Base-by-base conservation (phyloP, 768 basidiomycete species). In the Nidularia sp. region DNA sequence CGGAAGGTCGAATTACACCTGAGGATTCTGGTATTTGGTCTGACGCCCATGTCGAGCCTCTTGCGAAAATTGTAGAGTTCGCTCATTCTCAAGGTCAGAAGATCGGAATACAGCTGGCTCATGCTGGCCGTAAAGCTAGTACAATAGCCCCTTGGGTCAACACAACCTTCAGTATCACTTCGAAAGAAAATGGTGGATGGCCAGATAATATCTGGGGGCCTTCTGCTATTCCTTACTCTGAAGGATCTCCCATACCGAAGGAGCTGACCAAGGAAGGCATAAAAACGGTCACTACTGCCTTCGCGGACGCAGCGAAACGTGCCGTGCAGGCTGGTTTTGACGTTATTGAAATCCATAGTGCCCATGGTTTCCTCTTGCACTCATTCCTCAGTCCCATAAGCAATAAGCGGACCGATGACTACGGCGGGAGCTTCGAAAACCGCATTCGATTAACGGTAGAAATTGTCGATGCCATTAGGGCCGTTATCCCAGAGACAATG, bases 41-140 rank as follows among this genome's bases (percentile, higher is more conserved):
- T 1, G 90, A 93, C 62, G 75, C 76, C 2, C 93, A 93, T 50
- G 85, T 90, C 43, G 79, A 74, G 33, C 82, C 85, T 10, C 66
- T 90, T 35, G 81, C 81, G 60, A 78, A 83, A 33, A 83, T 93
- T 50, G 85, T 90, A 46, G 74, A 89, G 52, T 92, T 93, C 61
- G 76, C 76, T 13, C 88, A 90, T 59, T 69, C 79, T 0, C 86
- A 90, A 46, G 85, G 81, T 5, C 78, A 84, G 1, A 74, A 78
- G 46, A 83, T 93, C 29, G 92, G 88, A 1, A 76, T 94, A 32
- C 92, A 94, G 62, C 80, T 94, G 15, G 80, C 83, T 0, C 90
- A 93, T 63, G 88, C 85, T 4, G 79, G 79, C 7, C 70, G 79
- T 33, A 94, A 95, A 63, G 84, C 86, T 0, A 84, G 81, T 8